phyloP scores from a whole-genome alignment of 2,329 filamentous ascomycete species.

The Ophiocordyceps camponoti-leonardi region DNA sequence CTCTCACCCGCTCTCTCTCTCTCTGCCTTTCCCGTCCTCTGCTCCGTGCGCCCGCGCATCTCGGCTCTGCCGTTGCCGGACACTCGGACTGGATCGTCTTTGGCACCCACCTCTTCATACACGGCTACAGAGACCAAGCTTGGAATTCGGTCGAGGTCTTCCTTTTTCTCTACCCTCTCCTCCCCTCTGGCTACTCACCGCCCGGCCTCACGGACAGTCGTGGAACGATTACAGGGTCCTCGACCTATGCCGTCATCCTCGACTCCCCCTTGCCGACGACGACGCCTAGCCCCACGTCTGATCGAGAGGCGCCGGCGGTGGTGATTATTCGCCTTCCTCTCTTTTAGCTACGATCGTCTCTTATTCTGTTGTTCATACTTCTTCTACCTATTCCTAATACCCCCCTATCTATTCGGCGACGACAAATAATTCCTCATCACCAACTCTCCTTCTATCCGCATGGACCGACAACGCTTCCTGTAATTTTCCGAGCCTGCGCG shows the following conservation, averaged over 20 bases:
- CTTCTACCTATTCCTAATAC: too few species aligned
- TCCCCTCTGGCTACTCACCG: neutral
- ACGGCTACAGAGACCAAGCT: too few species aligned
- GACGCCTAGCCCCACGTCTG: slow-evolving; percentile 4
- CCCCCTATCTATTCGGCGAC: neutral
- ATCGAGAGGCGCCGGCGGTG: slow-evolving; percentile 1
- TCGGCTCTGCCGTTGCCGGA: too few species aligned
- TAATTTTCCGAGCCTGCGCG: neutral
- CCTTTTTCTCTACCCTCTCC: neutral
- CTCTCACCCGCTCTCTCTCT: neutral
- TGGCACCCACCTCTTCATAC: too few species aligned
- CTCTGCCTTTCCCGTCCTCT: neutral
- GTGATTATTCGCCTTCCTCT: slow-evolving; percentile 2
- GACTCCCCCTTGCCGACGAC: neutral
- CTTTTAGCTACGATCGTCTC: slow-evolving; percentile 15
- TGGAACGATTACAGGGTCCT: too few species aligned
- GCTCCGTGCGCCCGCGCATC: too few species aligned
- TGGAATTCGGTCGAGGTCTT: neutral
- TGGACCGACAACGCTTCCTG: neutral
- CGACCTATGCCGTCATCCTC: neutral
- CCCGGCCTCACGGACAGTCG: too few species aligned
- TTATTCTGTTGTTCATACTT: neutral
- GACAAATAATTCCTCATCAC: neutral
- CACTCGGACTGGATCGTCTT: too few species aligned
- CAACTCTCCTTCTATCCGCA: neutral